Evolutionary conservation across 768 basidiomycete genomes (phyloP).

Genomic region (Termitomyces sp.): DNA sequence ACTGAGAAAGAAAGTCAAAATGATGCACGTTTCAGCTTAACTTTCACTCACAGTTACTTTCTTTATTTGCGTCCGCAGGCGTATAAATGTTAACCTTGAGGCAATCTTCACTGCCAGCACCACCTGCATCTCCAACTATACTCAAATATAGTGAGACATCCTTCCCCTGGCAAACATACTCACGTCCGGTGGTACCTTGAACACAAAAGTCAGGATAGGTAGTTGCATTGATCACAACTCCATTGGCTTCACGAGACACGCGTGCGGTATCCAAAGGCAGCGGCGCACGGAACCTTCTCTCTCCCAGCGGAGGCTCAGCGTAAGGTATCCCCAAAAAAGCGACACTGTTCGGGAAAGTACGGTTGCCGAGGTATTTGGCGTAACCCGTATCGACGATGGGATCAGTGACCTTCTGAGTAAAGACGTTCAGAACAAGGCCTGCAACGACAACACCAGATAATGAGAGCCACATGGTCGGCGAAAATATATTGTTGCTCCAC

Average conservation of each 20-base stretch:
- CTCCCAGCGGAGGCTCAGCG: conserved; percentile 51
- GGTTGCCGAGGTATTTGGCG: conserved; percentile 50
- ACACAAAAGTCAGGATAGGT: conserved; percentile 53
- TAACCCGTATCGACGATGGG: conserved; percentile 52
- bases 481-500: not conserved
- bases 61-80: conserved; percentile 38
- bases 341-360: conserved; percentile 43
- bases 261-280: conserved; percentile 45
- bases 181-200: conserved; percentile 49
- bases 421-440: conserved; percentile 6
- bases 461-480: conserved; percentile 10
- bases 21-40: not conserved
- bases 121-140: conserved; percentile 49
- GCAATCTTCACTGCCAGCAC: conserved; percentile 63
- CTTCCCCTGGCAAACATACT: conserved; percentile 4
- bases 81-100: conserved; percentile 63
- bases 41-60: conserved; percentile 38
- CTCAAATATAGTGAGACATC: not conserved
- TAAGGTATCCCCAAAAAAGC: conserved; percentile 57
- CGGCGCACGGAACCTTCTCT: conserved; percentile 47
- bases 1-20: conserved; percentile 20
- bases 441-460: conserved; percentile 6
- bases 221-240: conserved; percentile 43
- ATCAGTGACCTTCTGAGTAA: not conserved
- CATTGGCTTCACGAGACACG: conserved; percentile 27